Evolutionary conservation across 495 filamentous ascomycete species (phyloP).

Genomic region (Podospora pseudopauciseta): DNA sequence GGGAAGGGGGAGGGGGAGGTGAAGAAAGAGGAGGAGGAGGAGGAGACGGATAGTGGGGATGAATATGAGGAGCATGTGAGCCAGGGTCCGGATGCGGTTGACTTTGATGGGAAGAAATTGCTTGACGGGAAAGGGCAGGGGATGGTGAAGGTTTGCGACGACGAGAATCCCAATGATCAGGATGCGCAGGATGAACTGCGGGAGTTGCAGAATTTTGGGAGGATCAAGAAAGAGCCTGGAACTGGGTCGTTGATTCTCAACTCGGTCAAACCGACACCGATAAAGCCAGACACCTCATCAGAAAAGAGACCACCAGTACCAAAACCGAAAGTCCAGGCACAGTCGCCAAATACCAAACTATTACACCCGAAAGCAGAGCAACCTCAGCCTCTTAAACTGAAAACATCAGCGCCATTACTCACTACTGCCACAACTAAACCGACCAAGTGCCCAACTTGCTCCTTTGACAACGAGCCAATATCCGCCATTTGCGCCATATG

Average conservation of each 20-base stretch:
- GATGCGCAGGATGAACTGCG: constrained; percentile 59
- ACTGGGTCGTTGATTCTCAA: not conserved
- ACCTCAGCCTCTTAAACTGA: not conserved
- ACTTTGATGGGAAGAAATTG: constrained; percentile 57
- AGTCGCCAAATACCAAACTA: not conserved
- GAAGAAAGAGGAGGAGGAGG: constrained; percentile 29
- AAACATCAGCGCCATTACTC: constrained; percentile 1
- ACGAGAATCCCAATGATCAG: constrained; percentile 59
- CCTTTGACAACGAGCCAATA: constrained; percentile 50
- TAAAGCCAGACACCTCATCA: not conserved
- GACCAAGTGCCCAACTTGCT: constrained; percentile 56
- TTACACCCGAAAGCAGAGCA: not conserved
- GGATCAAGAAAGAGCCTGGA: not conserved
- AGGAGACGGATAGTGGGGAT: constrained; percentile 36
- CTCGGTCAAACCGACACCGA: not conserved
- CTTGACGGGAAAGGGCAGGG: constrained; percentile 57
- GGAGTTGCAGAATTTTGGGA: constrained; percentile 45
- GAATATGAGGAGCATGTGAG: constrained; percentile 39
- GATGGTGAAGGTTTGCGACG: constrained; percentile 68
- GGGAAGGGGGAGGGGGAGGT: constrained; percentile 44
- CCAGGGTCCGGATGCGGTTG: constrained; percentile 40
- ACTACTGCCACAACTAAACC: not conserved
- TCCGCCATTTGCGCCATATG: constrained; percentile 60
- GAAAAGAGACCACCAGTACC: not conserved
- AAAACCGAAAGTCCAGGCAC: not conserved